These are phyloP conservation scores for Copromyces sp. DNA, from an alignment of 495 filamentous ascomycete genomes.

Conservation along the genomic window DNA sequence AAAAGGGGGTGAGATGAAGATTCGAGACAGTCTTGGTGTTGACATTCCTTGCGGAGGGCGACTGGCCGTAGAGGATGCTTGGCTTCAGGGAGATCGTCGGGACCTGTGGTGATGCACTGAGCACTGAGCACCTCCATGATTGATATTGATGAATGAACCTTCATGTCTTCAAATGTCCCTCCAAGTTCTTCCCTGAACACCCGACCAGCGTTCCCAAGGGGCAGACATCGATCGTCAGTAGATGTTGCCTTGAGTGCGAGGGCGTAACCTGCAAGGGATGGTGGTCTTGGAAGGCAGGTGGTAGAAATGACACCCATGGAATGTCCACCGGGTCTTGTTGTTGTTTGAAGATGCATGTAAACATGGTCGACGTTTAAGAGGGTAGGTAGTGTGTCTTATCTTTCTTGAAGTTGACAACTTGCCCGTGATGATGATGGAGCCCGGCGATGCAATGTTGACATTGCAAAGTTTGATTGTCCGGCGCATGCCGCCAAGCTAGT, in stretches of 20 bases:
- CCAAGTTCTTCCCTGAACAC: not conserved
- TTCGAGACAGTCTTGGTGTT: constrained; percentile 1
- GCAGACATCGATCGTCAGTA: not conserved
- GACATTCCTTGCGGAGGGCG: not conserved
- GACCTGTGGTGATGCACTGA: not conserved
- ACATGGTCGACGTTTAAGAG: not conserved
- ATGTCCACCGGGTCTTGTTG: not conserved
- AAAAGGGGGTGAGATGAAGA: not conserved
- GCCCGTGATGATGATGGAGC: not conserved
- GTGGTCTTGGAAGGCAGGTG: not conserved
- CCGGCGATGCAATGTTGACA: not conserved
- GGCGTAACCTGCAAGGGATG: not conserved
- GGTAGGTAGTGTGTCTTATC: not conserved
- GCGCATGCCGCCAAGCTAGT: not conserved
- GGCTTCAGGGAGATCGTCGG: not conserved
- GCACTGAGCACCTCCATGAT: not conserved
- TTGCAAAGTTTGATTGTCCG: not conserved
- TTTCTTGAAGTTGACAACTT: not conserved
- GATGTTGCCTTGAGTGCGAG: not conserved
- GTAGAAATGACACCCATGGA: not conserved
- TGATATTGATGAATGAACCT: not conserved
- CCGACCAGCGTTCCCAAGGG: not conserved
- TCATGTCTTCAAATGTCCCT: not conserved
- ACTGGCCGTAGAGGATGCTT: not conserved
- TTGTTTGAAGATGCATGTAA: not conserved